phyloP scores from a whole-genome alignment of 2,329 filamentous ascomycete genomes.

The Alternaria gansuensis region DNA sequence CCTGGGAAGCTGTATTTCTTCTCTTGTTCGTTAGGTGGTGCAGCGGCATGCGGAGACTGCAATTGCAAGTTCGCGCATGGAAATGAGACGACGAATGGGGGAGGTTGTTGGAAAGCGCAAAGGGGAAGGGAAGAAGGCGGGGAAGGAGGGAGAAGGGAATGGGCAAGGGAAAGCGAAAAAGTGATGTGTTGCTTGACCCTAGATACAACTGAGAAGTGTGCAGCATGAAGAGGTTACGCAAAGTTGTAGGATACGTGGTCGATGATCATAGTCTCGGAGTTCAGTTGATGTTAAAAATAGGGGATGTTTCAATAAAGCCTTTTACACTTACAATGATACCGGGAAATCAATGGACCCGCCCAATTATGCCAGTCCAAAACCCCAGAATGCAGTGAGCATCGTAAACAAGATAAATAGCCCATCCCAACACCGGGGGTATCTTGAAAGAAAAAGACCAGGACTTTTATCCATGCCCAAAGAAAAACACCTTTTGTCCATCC shows the following conservation, averaged over 20 bases:
- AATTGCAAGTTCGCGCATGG: neutral
- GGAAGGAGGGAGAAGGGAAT: neutral
- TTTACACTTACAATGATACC: neutral
- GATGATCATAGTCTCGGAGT: neutral
- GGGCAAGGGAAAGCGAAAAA: neutral
- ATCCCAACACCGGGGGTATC: constrained; percentile 14
- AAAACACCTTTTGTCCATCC: constrained; percentile 2
- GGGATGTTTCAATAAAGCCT: neutral
- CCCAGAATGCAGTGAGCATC: neutral
- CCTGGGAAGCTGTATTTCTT: neutral
- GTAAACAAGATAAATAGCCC: constrained; percentile 1
- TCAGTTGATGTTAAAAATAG: neutral
- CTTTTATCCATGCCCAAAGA: constrained; percentile 1
- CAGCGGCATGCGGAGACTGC: neutral
- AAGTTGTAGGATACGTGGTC: neutral
- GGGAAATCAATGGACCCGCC: neutral
- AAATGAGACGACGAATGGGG: neutral
- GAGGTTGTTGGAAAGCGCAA: neutral
- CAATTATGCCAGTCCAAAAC: neutral
- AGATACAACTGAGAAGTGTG: neutral
- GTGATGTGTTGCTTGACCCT: neutral
- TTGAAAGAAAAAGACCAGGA: constrained; percentile 2
- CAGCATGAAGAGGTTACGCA: neutral
- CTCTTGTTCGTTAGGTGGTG: neutral
- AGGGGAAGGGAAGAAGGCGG: neutral